Evolutionary conservation across 2,329 filamentous ascomycete genomes (phyloP), one percentile per base, ranked within the genome.

Genomic region (Orbilia quercus): DNA sequence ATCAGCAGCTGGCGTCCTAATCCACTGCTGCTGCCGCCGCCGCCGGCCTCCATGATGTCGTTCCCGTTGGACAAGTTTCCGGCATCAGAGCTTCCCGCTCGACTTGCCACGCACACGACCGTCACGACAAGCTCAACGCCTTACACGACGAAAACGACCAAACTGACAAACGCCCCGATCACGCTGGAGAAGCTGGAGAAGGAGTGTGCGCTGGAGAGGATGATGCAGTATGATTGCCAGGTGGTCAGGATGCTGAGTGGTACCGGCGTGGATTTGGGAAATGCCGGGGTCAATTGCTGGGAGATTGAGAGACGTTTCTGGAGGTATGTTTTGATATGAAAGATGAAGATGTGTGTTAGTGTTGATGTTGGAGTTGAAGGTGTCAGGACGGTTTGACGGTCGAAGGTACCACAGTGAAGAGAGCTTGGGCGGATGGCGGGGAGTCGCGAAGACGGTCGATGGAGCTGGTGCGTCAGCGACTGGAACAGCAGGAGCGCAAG

Each of bases 191-290:
- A 60, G 42, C 7, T 73, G 48, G 54, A 62, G 69, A 62, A 60
- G 38, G 69, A 73, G 25, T 73, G 69, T 11, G 58, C 57, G 54
- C 48, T 73, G 48, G 69, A 66, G 54, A 66, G 31, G 47, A 60
- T 73, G 31, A 62, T 73, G 60, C 69, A 73, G 55, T 73, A 73
- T 25, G 69, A 73, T 42, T 73, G 69, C 38, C 69, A 73, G 60
- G 38, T 73, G 9, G 69, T 73, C 34, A 65, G 54, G 20, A 55
- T 66, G 53, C 22, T 59, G 38, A 53, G 59, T 14, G 60, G 54
- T 7, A 66, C 54, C 9, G 69, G 69, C 6, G 7, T 65, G 22
- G 60, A 65, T 48, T 38, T 73, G n/a, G 69, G 69, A 12, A 54
- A 60, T 36, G 67, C 59, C 25, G 69, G 53, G 11, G 69, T 73